Evolutionary conservation across 441 rosid genomes (phyloP).

Genomic region (Gossypium trilobum): DNA sequence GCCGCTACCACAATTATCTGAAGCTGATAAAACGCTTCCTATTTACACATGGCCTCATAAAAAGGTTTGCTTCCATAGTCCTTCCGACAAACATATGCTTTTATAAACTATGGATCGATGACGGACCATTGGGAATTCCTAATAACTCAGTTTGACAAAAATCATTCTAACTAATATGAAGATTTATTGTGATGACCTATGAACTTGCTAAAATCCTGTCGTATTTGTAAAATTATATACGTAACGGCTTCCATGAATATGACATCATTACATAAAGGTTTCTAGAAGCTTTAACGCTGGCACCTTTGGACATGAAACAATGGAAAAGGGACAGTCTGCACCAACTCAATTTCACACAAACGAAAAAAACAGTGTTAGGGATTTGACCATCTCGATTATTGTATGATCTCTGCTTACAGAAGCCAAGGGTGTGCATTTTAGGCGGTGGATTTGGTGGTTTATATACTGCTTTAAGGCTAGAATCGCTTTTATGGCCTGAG

Average conservation of each 20-base stretch:
- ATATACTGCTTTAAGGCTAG: constrained; percentile 80
- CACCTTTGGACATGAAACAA: neutral
- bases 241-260: neutral
- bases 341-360: neutral
- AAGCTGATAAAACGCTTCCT: constrained; percentile 10
- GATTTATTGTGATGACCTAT: neutral
- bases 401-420: constrained; percentile 33
- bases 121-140: neutral
- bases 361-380: neutral
- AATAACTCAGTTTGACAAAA: neutral
- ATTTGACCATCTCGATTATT: neutral
- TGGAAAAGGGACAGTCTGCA: neutral
- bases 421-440: constrained; percentile 69
- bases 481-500: constrained; percentile 76
- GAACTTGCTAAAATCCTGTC: neutral
- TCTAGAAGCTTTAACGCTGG: neutral
- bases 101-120: neutral
- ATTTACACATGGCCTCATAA: neutral
- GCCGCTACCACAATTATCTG: constrained; percentile 23
- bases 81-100: neutral
- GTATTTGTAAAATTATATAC: neutral
- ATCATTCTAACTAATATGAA: neutral
- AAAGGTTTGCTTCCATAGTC: neutral
- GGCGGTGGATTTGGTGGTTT: constrained; percentile 97
- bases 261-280: neutral